phyloP scores from a whole-genome alignment of 2,329 filamentous ascomycete genomes.

The Ilyonectria robusta region DNA sequence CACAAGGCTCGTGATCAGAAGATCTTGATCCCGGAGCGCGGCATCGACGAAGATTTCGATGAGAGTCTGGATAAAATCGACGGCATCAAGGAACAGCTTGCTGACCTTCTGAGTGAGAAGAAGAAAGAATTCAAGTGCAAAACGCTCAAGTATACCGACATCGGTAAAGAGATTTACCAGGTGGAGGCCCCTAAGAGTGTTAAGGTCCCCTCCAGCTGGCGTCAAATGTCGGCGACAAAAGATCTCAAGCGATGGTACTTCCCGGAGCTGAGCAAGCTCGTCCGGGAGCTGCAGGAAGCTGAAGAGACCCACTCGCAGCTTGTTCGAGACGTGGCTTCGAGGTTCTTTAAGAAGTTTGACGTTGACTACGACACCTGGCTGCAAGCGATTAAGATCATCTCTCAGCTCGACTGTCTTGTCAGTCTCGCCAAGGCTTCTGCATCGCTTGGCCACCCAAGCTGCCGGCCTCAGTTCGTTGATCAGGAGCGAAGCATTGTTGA shows the following conservation, averaged over 20 bases:
- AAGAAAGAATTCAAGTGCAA: conserved; percentile 82
- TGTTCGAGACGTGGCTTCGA: conserved; percentile 84
- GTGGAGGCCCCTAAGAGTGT: conserved; percentile 88
- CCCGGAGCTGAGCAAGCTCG: conserved; percentile 82
- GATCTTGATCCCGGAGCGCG: conserved; percentile 85
- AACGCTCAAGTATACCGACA: conserved; percentile 82
- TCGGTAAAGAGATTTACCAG: conserved; percentile 98
- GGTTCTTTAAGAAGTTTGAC: conserved; percentile 92
- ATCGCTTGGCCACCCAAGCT: conserved; percentile 87
- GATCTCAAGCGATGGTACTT: conserved; percentile 96
- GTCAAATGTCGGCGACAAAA: conserved; percentile 95
- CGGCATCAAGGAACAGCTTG: conserved; percentile 80
- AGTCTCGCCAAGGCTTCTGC: conserved; percentile 91
- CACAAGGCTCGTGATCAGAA: conserved; percentile 83
- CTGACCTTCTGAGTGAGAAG: conserved; percentile 78
- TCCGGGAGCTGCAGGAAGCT: conserved; percentile 91
- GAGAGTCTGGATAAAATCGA: conserved; percentile 82
- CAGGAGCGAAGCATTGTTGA: conserved; percentile 89
- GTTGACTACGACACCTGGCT: conserved; percentile 89
- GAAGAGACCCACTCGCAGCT: conserved; percentile 95
- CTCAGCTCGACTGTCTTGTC: conserved; percentile 95
- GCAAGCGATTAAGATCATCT: conserved; percentile 88
- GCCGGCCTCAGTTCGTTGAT: conserved; percentile 89
- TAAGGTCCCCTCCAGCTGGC: conserved; percentile 91
- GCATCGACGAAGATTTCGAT: conserved; percentile 94